A percentile compares a stretch with the other conserved stretches of the same genome.
phyloP scores from a whole-genome alignment of 306 rosid species.

The Prosopis cineraria region DNA sequence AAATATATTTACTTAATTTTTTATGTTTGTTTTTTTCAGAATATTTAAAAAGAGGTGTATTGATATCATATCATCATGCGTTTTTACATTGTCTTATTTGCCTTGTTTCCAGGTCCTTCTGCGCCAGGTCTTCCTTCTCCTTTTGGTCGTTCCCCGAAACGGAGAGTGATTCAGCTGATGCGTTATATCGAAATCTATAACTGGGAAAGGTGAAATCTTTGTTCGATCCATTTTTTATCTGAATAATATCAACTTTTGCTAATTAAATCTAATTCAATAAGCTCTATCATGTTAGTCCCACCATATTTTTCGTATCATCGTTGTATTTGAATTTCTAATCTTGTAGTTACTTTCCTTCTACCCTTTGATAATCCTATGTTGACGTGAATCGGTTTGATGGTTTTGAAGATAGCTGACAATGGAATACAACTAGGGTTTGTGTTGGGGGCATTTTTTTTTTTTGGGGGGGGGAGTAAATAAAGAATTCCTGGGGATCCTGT shows the following conservation, averaged over 20 bases:
- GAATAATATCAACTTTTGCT: not conserved
- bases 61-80: no score
- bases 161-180: not conserved
- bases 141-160: not conserved
- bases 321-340: not conserved
- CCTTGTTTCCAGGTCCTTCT: not conserved
- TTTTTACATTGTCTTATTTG: no score
- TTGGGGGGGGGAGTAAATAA: no score
- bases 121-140: not conserved
- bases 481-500: not conserved
- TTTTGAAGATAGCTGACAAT: not conserved
- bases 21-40: no score
- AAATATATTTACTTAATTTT: no score
- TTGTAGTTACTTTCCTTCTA: not conserved
- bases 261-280: not conserved
- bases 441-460: not conserved
- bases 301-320: not conserved
- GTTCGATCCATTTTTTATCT: not conserved
- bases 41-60: no score
- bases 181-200: not conserved
- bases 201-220: not conserved
- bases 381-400: not conserved
- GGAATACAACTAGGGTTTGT: constrained; percentile 20
- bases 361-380: no score
- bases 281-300: constrained; percentile 11